Conservation (phyloP, 805 yeast genomes). For the Ogataea ramenticola region DNA sequence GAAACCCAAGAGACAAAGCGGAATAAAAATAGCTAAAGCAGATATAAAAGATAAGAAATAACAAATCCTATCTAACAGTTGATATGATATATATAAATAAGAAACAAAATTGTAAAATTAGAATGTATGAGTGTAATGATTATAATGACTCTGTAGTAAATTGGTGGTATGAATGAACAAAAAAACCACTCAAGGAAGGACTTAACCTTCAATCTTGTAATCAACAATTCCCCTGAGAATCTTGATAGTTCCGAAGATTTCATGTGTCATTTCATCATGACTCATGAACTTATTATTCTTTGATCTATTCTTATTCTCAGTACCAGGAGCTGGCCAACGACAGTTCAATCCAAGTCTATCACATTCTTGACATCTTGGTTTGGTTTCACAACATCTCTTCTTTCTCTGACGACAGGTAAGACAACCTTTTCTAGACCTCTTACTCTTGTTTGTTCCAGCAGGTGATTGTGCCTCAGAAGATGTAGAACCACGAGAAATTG, state of each 20-base stretch:
- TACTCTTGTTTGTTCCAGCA: slow-evolving; percentile 8
- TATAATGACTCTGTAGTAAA: too few relatives aligned
- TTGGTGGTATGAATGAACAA: too few relatives aligned
- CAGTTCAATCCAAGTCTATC: slow-evolving; percentile 56
- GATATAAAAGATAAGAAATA: too few relatives aligned
- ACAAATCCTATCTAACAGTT: too few relatives aligned
- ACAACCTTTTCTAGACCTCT: slow-evolving; percentile 66
- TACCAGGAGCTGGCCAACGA: slow-evolving; percentile 69
- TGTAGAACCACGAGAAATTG: not conserved
- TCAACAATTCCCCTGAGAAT: slow-evolving; percentile 60
- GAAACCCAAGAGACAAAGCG: too few relatives aligned
- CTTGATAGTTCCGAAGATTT: slow-evolving; percentile 49
- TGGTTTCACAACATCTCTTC: slow-evolving; percentile 69
- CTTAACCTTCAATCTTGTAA: slow-evolving; percentile 22
- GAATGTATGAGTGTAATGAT: too few relatives aligned
- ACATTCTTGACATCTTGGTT: slow-evolving; percentile 66
- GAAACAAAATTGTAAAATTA: too few relatives aligned
- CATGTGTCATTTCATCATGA: slow-evolving; percentile 49
- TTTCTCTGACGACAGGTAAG: slow-evolving; percentile 71
- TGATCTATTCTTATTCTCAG: slow-evolving; percentile 47
- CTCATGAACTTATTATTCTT: slow-evolving; percentile 37
- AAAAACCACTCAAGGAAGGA: too few relatives aligned
- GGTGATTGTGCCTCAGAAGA: not conserved
- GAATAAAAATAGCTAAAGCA: too few relatives aligned
- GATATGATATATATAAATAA: too few relatives aligned